These are phyloP conservation scores for Bombardia bombarda DNA, from an alignment of 495 filamentous ascomycete genomes.

Conservation along the genomic window DNA sequence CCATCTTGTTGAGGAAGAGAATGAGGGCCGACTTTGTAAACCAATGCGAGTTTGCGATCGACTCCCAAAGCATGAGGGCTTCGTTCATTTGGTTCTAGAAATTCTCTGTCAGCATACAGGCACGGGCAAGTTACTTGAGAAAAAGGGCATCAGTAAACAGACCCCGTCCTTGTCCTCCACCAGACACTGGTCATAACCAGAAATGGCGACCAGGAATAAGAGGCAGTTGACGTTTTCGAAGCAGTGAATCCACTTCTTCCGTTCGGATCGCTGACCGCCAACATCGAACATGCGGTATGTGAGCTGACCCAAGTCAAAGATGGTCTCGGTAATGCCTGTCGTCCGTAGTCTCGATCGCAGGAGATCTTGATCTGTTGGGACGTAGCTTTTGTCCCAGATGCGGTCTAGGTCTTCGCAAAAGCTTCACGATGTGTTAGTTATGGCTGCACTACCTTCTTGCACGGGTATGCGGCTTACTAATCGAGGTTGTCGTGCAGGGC, in stretches of 20 bases:
- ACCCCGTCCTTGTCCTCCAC: conserved; percentile 97
- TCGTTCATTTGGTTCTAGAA: conserved; percentile 98
- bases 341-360: conserved; percentile 86
- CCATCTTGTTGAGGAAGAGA: conserved; percentile 98
- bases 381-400: conserved; percentile 75
- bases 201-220: conserved; percentile 91
- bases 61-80: conserved; percentile 96
- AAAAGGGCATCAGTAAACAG: too few relatives aligned
- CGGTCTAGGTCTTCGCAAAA: conserved; percentile 89
- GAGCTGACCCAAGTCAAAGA: conserved; percentile 89
- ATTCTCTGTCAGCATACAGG: conserved; percentile 14
- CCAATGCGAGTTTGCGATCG: conserved; percentile 95
- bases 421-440: conserved; percentile 36
- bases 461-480: conserved; percentile 57
- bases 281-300: conserved; percentile 99
- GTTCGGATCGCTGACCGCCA: conserved; percentile 90
- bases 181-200: conserved; percentile 93
- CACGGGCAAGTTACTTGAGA: too few relatives aligned
- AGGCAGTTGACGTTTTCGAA: conserved; percentile 95
- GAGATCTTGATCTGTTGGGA: conserved; percentile 96
- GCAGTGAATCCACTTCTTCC: conserved; percentile 99
- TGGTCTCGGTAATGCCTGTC: conserved; percentile 93
- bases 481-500: conserved; percentile 89
- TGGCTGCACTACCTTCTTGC: neutral
- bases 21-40: conserved; percentile 95